Percentiles rank a stretch among this genome's conserved stretches.
These are phyloP conservation scores for Pyrrhoderma noxium DNA, from an alignment of 1,284 basidiomycete species.

Conservation along the genomic window DNA sequence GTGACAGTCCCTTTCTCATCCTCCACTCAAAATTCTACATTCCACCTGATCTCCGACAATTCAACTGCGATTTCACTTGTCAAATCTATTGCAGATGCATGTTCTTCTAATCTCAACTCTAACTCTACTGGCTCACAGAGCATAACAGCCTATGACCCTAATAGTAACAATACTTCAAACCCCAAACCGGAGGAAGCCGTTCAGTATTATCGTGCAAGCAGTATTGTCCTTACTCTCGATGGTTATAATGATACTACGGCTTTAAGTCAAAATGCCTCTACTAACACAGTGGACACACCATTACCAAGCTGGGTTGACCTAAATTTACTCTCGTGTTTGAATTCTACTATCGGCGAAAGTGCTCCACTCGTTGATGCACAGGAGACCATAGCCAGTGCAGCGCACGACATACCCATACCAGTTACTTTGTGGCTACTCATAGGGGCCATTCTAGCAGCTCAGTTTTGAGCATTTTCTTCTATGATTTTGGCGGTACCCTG, in stretches of 20 bases:
- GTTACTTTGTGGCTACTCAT: too few relatives aligned
- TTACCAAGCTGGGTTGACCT: constrained; percentile 34
- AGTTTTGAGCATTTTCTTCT: too few relatives aligned
- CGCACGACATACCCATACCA: too few relatives aligned
- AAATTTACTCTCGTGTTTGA: constrained; percentile 35
- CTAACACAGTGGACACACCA: constrained; percentile 29
- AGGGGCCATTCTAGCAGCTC: too few relatives aligned
- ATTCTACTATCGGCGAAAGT: constrained; percentile 36
- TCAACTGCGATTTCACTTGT: constrained; percentile 17
- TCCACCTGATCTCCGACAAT: constrained; percentile 19
- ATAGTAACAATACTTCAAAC: not conserved
- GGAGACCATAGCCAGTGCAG: too few relatives aligned
- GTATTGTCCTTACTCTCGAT: constrained; percentile 32
- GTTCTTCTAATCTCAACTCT: constrained; percentile 13
- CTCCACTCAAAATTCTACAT: constrained; percentile 27
- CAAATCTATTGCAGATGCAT: constrained; percentile 15
- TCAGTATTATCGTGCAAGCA: constrained; percentile 37
- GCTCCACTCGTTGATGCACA: constrained; percentile 26
- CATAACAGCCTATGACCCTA: constrained; percentile 4
- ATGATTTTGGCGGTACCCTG: too few relatives aligned
- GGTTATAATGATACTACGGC: constrained; percentile 40
- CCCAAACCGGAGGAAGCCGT: constrained; percentile 29
- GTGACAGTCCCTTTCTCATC: constrained; percentile 44
- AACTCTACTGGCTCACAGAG: constrained; percentile 6
- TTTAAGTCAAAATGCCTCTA: constrained; percentile 18